Conservation (phyloP, 2,329 filamentous ascomycete genomes). For the Arthrobotrys megalospora region DNA sequence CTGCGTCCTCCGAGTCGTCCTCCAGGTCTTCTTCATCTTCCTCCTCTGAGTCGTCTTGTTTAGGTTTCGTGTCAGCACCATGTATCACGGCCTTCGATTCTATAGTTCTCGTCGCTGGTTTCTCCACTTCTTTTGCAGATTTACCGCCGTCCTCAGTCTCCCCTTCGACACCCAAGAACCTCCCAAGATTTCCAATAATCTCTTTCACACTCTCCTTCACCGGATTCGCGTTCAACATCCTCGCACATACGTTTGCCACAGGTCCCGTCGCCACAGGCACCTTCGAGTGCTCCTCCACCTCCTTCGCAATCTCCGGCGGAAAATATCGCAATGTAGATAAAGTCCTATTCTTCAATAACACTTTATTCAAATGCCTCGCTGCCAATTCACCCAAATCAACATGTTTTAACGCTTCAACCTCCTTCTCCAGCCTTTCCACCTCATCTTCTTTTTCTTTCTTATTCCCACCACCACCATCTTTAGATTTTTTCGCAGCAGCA, state of each 20-base stretch:
- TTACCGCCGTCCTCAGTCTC: slow-evolving; percentile 33
- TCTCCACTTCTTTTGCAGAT: slow-evolving; percentile 20
- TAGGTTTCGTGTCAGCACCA: not conserved
- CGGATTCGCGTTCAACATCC: slow-evolving; percentile 72
- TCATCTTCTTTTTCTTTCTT: slow-evolving; percentile 65
- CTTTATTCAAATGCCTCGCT: slow-evolving; percentile 70
- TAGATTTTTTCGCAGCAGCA: slow-evolving; percentile 63
- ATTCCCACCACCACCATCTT: slow-evolving; percentile 68
- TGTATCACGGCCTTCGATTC: slow-evolving; percentile 32
- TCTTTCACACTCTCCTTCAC: slow-evolving; percentile 71
- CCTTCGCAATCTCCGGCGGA: slow-evolving; percentile 66
- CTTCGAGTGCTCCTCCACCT: slow-evolving; percentile 65
- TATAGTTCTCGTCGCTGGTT: not conserved
- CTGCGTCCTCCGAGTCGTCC: slow-evolving; percentile 33
- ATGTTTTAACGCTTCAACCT: slow-evolving; percentile 71
- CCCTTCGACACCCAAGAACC: slow-evolving; percentile 32
- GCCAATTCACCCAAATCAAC: slow-evolving; percentile 70
- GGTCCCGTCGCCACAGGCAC: slow-evolving; percentile 34
- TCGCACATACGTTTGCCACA: slow-evolving; percentile 71
- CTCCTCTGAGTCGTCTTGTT: not conserved
- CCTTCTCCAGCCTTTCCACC: slow-evolving; percentile 75
- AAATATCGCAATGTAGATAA: slow-evolving; percentile 70
- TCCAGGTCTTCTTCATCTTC: not conserved
- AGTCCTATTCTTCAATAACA: slow-evolving; percentile 71
- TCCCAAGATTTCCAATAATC: slow-evolving; percentile 64